Conservation (phyloP, 129 eudicot genomes). For the Apium graveolens region DNA sequence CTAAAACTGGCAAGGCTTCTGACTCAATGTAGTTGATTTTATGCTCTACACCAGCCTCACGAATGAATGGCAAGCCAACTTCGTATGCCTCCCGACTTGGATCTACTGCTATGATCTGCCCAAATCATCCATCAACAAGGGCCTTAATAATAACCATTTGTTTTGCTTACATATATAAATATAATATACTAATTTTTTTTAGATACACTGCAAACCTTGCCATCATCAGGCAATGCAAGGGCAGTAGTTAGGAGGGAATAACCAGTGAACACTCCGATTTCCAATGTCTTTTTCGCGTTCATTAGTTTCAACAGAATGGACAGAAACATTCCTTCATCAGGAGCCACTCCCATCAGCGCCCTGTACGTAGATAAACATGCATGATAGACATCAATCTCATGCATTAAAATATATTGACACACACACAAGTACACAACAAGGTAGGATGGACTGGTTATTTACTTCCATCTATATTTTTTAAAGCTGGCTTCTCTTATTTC, state of each 20-base stretch:
- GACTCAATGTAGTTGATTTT: slow-evolving; percentile 13
- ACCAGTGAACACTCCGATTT: slow-evolving; percentile 25
- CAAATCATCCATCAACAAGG: not conserved
- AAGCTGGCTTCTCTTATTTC: not conserved
- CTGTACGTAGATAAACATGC: not conserved
- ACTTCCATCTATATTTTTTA: not conserved
- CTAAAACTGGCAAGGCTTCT: slow-evolving; percentile 9
- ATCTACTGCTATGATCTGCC: slow-evolving; percentile 17
- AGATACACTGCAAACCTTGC: slow-evolving; percentile 23
- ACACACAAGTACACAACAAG: too few species aligned
- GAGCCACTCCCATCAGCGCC: not conserved
- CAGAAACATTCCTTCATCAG: slow-evolving; percentile 13
- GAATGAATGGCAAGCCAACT: slow-evolving; percentile 19
- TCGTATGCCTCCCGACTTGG: slow-evolving; percentile 17
- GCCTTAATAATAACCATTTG: not conserved
- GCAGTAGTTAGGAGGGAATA: slow-evolving; percentile 23
- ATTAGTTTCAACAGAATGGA: slow-evolving; percentile 17
- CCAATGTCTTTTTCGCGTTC: slow-evolving; percentile 24
- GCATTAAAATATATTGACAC: too few species aligned
- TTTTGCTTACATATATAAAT: too few species aligned
- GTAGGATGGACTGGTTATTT: too few species aligned
- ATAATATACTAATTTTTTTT: too few species aligned
- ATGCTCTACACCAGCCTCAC: slow-evolving; percentile 23
- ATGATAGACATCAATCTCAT: too few species aligned
- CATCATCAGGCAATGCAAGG: slow-evolving; percentile 24